Conservation (phyloP, 2,329 filamentous ascomycete genomes). For the Fusarium zealandicum region DNA sequence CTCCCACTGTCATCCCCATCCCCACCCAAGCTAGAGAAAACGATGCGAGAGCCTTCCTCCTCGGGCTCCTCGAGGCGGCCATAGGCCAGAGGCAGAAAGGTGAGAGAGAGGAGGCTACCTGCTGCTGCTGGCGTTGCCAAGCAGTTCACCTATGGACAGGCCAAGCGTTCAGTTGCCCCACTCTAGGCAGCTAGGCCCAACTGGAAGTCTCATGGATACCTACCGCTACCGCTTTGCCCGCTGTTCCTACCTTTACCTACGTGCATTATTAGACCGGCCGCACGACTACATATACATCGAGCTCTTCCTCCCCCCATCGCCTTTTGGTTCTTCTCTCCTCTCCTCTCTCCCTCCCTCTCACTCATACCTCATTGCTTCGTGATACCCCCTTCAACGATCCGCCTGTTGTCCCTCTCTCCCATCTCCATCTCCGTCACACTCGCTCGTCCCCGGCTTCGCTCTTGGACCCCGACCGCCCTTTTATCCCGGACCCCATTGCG, state of each 20-base stretch:
- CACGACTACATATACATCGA: conserved; percentile 40
- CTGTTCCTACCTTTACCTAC: conserved; percentile 9
- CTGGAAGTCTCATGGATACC: conserved; percentile 29
- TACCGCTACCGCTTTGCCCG: conserved; percentile 26
- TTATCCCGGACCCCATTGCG: conserved; percentile 22
- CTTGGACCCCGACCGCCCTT: conserved; percentile 25
- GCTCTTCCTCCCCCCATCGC: conserved; percentile 29
- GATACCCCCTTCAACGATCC: conserved; percentile 38
- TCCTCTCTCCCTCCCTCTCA: conserved; percentile 21
- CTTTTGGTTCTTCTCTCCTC: conserved; percentile 34
- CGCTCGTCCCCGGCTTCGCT: conserved; percentile 33
- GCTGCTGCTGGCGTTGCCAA: conserved; percentile 12
- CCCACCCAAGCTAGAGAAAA: no score
- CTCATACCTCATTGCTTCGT: conserved; percentile 40
- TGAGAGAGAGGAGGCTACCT: conserved; percentile 3
- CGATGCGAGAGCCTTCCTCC: no score
- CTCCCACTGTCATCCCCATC: no score
- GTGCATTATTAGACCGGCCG: background rate
- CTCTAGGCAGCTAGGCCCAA: conserved; percentile 29
- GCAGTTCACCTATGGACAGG: conserved; percentile 8
- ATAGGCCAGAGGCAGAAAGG: conserved; percentile 4
- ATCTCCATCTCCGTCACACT: conserved; percentile 21
- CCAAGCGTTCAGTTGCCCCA: conserved; percentile 26
- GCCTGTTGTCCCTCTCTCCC: conserved; percentile 18
- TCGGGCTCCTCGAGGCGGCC: conserved; percentile 11